Percentiles rank a stretch among this genome's conserved stretches.
Conservation (phyloP, 108 stramenopile species). For the Chaetoceros tenuissimus region DNA sequence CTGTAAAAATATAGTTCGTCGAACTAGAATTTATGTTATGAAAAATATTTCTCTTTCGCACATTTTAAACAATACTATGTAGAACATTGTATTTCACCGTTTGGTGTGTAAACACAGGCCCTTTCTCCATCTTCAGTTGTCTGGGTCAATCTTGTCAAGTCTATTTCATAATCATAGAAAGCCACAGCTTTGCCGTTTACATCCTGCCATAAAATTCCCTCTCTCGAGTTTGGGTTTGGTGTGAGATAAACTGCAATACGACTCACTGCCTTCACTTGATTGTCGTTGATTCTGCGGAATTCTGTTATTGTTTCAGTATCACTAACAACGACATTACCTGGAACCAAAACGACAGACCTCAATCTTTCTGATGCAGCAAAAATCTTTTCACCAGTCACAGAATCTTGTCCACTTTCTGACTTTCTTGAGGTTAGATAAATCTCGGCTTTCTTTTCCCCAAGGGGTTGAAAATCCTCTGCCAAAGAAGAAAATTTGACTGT, state of each 20-base stretch:
- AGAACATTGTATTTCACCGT: background rate
- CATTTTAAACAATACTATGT: background rate
- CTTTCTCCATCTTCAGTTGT: background rate
- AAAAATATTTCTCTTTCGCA: too few relatives aligned
- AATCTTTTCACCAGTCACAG: background rate
- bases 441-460: slow-evolving; percentile 35
- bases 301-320: slow-evolving; percentile 46
- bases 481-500: slow-evolving; percentile 17
- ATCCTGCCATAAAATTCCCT: slow-evolving; percentile 52
- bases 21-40: too few relatives aligned
- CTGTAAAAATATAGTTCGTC: too few relatives aligned
- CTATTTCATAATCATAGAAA: slow-evolving; percentile 45
- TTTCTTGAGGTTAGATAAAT: slow-evolving; percentile 31
- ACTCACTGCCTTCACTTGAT: slow-evolving; percentile 18
- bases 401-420: slow-evolving; percentile 10
- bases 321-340: slow-evolving; percentile 27
- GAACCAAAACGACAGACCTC: slow-evolving; percentile 26
- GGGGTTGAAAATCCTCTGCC: slow-evolving; percentile 39
- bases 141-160: slow-evolving; percentile 23
- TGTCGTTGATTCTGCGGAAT: slow-evolving; percentile 10
- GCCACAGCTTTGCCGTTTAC: slow-evolving; percentile 43
- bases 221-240: slow-evolving; percentile 49
- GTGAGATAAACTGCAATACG: slow-evolving; percentile 45
- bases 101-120: background rate
- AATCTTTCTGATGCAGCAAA: slow-evolving; percentile 33